Evolutionary conservation across 495 filamentous ascomycete genomes (phyloP).

Genomic region (Trichoderma reesei): DNA sequence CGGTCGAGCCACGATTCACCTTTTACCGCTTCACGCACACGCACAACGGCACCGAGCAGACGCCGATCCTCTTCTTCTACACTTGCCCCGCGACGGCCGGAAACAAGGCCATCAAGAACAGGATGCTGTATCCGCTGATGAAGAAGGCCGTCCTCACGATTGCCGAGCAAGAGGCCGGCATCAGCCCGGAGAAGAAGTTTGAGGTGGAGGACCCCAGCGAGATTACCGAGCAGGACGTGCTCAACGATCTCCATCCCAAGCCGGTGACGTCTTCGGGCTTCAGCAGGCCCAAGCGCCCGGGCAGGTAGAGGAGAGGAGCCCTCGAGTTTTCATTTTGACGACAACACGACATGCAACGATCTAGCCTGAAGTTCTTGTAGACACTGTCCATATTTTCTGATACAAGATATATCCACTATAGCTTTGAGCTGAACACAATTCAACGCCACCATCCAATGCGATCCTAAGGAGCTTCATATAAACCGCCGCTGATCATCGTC

Average conservation of each 20-base stretch:
- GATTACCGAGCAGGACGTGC: slow-evolving; percentile 58
- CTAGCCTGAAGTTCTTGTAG: slow-evolving; percentile 1
- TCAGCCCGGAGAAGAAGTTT: slow-evolving; percentile 67
- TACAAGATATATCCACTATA: not conserved
- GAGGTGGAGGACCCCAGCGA: slow-evolving; percentile 58
- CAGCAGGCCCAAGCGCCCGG: slow-evolving; percentile 82
- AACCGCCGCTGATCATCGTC: not conserved
- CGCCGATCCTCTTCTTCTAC: slow-evolving; percentile 82
- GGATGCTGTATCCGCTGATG: slow-evolving; percentile 89
- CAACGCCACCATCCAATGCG: not conserved
- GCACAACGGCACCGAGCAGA: slow-evolving; percentile 43
- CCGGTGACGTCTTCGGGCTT: slow-evolving; percentile 64
- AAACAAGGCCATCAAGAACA: slow-evolving; percentile 68
- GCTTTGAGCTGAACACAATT: not conserved
- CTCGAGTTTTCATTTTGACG: not conserved
- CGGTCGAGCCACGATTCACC: slow-evolving; percentile 76
- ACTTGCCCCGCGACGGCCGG: slow-evolving; percentile 68
- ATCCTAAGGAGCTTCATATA: not conserved
- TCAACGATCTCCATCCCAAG: slow-evolving; percentile 68
- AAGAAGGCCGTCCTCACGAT: slow-evolving; percentile 59
- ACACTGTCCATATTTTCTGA: slow-evolving; percentile 5
- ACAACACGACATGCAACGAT: not conserved
- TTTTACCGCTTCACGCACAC: slow-evolving; percentile 66
- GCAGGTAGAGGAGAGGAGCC: slow-evolving; percentile 27
- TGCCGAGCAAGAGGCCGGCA: slow-evolving; percentile 57